Percentiles rank a stretch among this genome's conserved stretches.
Evolutionary conservation across 805 yeast species (phyloP).

Genomic region (Yamadazyma paraphyllophila): DNA sequence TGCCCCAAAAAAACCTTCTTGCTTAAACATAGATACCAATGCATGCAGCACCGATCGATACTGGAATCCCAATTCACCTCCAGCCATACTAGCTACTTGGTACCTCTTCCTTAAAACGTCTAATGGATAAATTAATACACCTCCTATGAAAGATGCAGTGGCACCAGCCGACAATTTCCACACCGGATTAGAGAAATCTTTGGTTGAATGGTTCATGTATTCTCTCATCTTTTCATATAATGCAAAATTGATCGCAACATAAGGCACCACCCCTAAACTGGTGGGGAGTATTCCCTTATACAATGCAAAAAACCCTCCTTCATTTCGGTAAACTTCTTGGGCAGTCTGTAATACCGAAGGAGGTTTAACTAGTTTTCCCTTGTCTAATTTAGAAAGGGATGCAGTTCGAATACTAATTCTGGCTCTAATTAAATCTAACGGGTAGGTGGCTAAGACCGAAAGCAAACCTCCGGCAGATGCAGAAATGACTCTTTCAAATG

Average conservation of each 20-base stretch:
- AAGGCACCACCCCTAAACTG: constrained; percentile 91
- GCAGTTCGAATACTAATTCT: constrained; percentile 90
- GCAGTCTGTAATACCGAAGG: constrained; percentile 70
- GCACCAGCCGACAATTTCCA: constrained; percentile 80
- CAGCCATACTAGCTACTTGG: constrained; percentile 84
- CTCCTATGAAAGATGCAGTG: constrained; percentile 83
- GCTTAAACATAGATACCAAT: constrained; percentile 58
- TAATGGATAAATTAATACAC: constrained; percentile 86
- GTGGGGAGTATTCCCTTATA: constrained; percentile 91
- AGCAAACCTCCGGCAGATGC: constrained; percentile 82
- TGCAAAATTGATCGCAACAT: constrained; percentile 89
- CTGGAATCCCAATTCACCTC: constrained; percentile 74
- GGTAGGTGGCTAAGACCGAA: constrained; percentile 83
- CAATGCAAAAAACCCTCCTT: constrained; percentile 78
- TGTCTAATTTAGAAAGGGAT: constrained; percentile 45
- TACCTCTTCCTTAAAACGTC: constrained; percentile 86
- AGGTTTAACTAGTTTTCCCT: constrained; percentile 49
- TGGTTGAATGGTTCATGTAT: constrained; percentile 33
- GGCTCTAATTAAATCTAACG: constrained; percentile 88
- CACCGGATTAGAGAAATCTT: constrained; percentile 42
- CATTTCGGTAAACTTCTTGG: constrained; percentile 58
- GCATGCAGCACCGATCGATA: constrained; percentile 80
- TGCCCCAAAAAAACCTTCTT: constrained; percentile 73
- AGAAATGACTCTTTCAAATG: constrained; percentile 60
- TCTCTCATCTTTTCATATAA: constrained; percentile 82